phyloP scores from a whole-genome alignment of 805 yeast genomes.

The Candida sonorensis region DNA sequence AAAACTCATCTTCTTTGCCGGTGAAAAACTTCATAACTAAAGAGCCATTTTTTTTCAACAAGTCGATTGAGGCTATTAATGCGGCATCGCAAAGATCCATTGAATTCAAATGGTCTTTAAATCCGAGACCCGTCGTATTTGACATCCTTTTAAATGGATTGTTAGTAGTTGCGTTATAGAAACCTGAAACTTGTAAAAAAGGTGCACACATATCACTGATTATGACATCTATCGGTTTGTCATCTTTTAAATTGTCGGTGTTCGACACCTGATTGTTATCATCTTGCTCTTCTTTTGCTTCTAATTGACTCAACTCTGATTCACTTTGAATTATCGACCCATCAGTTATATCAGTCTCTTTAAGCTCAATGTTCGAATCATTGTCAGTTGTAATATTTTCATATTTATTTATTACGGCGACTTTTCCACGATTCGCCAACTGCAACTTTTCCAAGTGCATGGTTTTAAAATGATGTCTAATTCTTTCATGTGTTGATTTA shows the following conservation, averaged over 20 bases:
- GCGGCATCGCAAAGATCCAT: constrained; percentile 95
- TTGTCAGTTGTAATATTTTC: too few species aligned
- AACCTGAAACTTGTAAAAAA: constrained; percentile 43
- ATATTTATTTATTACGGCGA: not conserved
- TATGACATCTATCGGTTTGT: constrained; percentile 57
- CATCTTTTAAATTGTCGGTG: constrained; percentile 5
- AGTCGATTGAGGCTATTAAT: constrained; percentile 60
- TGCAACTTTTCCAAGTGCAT: constrained; percentile 23
- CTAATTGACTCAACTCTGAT: constrained; percentile 6
- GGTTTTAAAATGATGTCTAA: constrained; percentile 42
- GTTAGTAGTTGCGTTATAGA: constrained; percentile 63
- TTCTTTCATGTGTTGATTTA: constrained; percentile 49
- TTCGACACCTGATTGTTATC: not conserved
- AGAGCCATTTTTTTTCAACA: constrained; percentile 63
- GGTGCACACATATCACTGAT: constrained; percentile 82
- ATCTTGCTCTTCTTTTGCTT: constrained; percentile 6
- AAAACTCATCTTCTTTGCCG: constrained; percentile 66
- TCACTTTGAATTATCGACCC: constrained; percentile 14
- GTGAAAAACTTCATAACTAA: constrained; percentile 81
- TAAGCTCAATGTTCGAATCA: too few species aligned
- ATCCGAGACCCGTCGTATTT: constrained; percentile 77
- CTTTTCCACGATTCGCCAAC: not conserved
- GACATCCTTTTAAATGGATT: constrained; percentile 85
- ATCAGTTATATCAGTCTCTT: not conserved
- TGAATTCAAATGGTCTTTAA: constrained; percentile 76